Conservation (phyloP, 352 stramenopile genomes). For the Elongisporangium senticosum region DNA sequence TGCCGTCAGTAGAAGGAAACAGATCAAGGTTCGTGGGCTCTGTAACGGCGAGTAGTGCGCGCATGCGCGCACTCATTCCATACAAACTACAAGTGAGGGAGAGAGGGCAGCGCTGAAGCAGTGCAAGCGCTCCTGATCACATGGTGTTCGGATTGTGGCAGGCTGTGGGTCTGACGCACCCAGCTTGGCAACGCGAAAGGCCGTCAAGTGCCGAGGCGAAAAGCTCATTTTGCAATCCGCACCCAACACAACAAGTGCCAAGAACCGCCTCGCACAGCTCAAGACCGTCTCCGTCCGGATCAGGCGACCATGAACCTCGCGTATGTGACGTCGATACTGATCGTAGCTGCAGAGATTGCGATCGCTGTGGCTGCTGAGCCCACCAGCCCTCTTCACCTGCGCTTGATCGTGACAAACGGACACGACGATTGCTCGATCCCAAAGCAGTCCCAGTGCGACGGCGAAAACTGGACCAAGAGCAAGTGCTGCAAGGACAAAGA, state of each 20-base stretch:
- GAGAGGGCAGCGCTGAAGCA: neutral
- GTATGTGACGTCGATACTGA: neutral
- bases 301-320: neutral
- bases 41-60: neutral
- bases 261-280: neutral
- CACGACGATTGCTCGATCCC: neutral
- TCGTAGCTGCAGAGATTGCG: neutral
- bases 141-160: neutral
- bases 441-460: slow-evolving; percentile 4
- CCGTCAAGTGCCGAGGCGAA: neutral
- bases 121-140: neutral
- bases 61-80: neutral
- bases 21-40: neutral
- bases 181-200: neutral
- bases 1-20: slow-evolving; percentile 28
- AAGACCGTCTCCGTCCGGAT: neutral
- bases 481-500: slow-evolving; percentile 2
- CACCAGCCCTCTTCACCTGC: neutral
- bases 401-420: neutral
- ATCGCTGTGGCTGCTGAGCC: neutral
- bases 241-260: neutral
- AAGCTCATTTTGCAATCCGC: neutral
- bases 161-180: neutral
- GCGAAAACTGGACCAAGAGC: slow-evolving; percentile 5
- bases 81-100: neutral